phyloP scores from a whole-genome alignment of 2,329 filamentous ascomycete genomes.

The Didymella glomerata region DNA sequence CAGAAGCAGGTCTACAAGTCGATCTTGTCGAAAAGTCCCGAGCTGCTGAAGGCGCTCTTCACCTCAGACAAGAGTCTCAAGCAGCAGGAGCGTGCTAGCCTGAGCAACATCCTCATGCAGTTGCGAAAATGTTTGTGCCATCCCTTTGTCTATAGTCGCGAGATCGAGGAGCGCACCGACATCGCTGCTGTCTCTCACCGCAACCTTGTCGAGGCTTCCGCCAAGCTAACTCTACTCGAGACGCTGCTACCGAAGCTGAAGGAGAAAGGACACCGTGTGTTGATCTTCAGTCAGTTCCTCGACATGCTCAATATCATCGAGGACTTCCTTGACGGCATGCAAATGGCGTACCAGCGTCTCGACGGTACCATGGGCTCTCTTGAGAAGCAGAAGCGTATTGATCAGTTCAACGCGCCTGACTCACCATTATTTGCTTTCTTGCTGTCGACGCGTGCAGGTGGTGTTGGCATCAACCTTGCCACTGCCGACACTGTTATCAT shows the following conservation, averaged over 20 bases:
- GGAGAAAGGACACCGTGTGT: slow-evolving; percentile 84
- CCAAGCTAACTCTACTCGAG: slow-evolving; percentile 85
- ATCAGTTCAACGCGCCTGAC: slow-evolving; percentile 86
- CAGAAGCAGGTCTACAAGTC: slow-evolving; percentile 96
- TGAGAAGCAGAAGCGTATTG: slow-evolving; percentile 93
- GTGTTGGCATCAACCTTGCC: slow-evolving; percentile 96
- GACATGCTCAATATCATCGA: slow-evolving; percentile 87
- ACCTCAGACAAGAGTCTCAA: slow-evolving; percentile 68
- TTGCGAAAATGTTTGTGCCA: slow-evolving; percentile 94
- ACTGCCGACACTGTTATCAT: slow-evolving; percentile 98
- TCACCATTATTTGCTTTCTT: slow-evolving; percentile 89
- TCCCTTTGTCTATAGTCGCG: slow-evolving; percentile 90
- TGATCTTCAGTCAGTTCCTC: slow-evolving; percentile 96
- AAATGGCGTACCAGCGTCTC: slow-evolving; percentile 77
- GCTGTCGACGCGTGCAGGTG: slow-evolving; percentile 90
- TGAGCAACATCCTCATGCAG: slow-evolving; percentile 96
- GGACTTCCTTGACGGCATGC: slow-evolving; percentile 83
- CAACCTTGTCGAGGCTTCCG: slow-evolving; percentile 89
- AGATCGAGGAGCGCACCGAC: slow-evolving; percentile 83
- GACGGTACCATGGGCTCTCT: slow-evolving; percentile 84
- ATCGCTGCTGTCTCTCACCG: slow-evolving; percentile 70
- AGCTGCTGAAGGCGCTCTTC: slow-evolving; percentile 88
- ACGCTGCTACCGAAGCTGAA: slow-evolving; percentile 87
- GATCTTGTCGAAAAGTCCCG: slow-evolving; percentile 88
- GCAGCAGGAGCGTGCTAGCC: slow-evolving; percentile 74